Conservation (phyloP, 257 asterid genomes). For the Ballota nigra region DNA sequence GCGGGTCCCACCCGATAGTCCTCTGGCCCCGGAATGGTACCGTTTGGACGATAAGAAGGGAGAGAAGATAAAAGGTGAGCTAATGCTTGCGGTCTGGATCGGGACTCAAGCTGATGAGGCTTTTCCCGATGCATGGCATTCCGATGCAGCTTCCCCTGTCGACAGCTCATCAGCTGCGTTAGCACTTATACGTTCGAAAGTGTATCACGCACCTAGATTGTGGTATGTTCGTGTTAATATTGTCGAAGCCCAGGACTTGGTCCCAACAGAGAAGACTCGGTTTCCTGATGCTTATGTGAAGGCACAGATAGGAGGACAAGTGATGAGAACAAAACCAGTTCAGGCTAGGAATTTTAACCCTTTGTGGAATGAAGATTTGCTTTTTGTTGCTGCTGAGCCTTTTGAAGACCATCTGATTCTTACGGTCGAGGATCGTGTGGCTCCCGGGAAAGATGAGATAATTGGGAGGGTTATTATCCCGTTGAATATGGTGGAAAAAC, state of each 20-base stretch:
- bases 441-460: slow-evolving; percentile 88
- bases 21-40: slow-evolving; percentile 94
- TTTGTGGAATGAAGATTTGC: slow-evolving; percentile 83
- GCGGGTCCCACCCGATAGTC: slow-evolving; percentile 95
- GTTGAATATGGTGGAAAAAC: slow-evolving; percentile 67
- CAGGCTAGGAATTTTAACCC: slow-evolving; percentile 76
- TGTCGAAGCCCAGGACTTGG: slow-evolving; percentile 87
- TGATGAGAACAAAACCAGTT: slow-evolving; percentile 69
- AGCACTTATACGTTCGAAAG: slow-evolving; percentile 77
- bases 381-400: slow-evolving; percentile 89
- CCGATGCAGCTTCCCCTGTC: slow-evolving; percentile 75
- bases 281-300: slow-evolving; percentile 81
- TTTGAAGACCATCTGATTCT: slow-evolving; percentile 84
- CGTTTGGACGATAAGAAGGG: slow-evolving; percentile 80
- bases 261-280: slow-evolving; percentile 67
- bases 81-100: slow-evolving; percentile 92
- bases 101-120: slow-evolving; percentile 98
- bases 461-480: slow-evolving; percentile 83
- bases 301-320: slow-evolving; percentile 88
- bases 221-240: slow-evolving; percentile 90
- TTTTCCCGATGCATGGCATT: slow-evolving; percentile 92
- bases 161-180: slow-evolving; percentile 75
- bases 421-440: slow-evolving; percentile 88
- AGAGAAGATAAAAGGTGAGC: slow-evolving; percentile 73
- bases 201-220: slow-evolving; percentile 82